Conservation (phyloP, 257 asterid genomes). For the Nicotiana knightiana region DNA sequence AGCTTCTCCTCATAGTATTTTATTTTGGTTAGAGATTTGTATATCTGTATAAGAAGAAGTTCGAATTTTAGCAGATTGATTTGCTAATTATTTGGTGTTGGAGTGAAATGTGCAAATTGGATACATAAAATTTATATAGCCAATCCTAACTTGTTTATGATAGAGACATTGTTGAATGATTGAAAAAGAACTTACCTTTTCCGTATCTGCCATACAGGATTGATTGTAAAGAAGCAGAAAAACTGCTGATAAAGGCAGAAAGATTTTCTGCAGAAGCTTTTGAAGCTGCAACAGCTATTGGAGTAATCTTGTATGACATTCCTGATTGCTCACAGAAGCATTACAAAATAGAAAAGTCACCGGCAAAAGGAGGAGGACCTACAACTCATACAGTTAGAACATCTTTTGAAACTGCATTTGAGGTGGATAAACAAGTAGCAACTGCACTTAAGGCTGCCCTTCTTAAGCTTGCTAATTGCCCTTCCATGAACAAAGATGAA, state of each 20-base stretch:
- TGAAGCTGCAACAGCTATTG: slow-evolving; percentile 66
- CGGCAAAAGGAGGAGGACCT: slow-evolving; percentile 43
- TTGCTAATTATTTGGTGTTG: not conserved
- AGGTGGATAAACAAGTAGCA: slow-evolving; percentile 94
- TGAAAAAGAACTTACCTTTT: not conserved
- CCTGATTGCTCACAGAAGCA: slow-evolving; percentile 47
- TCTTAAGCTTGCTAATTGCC: slow-evolving; percentile 62
- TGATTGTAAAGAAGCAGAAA: slow-evolving; percentile 77
- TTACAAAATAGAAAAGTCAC: slow-evolving; percentile 41
- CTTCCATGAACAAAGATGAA: slow-evolving; percentile 60
- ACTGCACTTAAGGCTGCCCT: slow-evolving; percentile 80
- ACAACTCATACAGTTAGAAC: slow-evolving; percentile 61
- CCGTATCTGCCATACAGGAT: slow-evolving; percentile 37
- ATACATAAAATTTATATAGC: not conserved
- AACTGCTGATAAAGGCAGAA: slow-evolving; percentile 49
- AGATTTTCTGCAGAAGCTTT: slow-evolving; percentile 62
- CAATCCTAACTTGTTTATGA: slow-evolving; percentile 2
- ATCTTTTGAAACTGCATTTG: slow-evolving; percentile 78
- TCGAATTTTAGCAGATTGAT: not conserved
- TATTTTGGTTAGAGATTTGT: not conserved
- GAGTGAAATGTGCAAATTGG: not conserved
- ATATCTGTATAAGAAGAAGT: not conserved
- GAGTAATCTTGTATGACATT: slow-evolving; percentile 72
- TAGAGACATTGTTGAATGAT: not conserved
- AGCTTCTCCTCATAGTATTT: too few relatives aligned